Evolutionary conservation across 805 yeast genomes (phyloP), one percentile per base, ranked within the genome.

Genomic region (Yarrowia alimentaria): DNA sequence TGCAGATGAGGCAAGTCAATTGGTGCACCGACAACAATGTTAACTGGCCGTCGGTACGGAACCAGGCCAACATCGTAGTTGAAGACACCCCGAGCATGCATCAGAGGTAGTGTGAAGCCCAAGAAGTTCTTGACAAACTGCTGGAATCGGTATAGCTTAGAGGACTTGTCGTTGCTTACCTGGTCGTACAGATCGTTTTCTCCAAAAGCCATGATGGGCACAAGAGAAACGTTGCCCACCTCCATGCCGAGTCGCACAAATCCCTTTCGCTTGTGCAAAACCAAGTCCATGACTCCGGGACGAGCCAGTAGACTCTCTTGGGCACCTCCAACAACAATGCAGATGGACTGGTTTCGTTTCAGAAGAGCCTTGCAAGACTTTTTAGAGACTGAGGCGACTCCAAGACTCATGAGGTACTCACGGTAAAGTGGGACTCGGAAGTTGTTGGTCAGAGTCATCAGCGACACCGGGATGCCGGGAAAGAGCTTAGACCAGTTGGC

Each of bases 321-420:
- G 0, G 98, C 98, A 0, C 99, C 99, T 2, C 99, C 99, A 18
- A 93, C 81, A 1, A 93, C 98, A 53, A 93, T 81, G 55, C 91
- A 85, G 10, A 90, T 83, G 2, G 95, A 85, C 58, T 79, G 81
- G 56, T 83, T 79, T 53, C 79, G 76, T 43, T 67, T 64, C 40
- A 93, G 72, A 20, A 87, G 71, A 19, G 81, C 74, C 55, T 76
- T 68, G 35, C 93, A 84, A 57, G 90, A 88, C 38, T 70, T 71
- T 51, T 80, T 82, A 0, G 89, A 79, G 1, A 95, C 97, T 8
- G 95, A 80, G 2, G 95, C 83, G 16, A 88, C 75, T 0, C 98
- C 98, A 19, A 89, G 64, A 1, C 86, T 74, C 64, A 88, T 65
- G 13, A 93, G 66, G 61, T 91, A 91, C 60, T 93, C 98, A 50